Percentiles rank a stretch among this genome's conserved stretches.
Conservation (phyloP, 1,139 yeast genomes). For the Insectozyma bohioensis region DNA sequence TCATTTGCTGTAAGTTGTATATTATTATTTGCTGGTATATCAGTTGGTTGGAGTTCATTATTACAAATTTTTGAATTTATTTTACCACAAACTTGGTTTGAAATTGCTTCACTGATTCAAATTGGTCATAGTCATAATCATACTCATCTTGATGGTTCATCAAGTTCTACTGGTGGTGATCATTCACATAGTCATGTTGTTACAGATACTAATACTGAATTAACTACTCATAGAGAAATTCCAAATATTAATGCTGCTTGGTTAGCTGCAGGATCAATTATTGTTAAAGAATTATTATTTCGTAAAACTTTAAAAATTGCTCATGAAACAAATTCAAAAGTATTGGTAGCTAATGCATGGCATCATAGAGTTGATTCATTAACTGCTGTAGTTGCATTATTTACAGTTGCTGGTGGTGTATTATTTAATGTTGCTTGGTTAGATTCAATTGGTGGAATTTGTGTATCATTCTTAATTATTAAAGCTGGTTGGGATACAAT, state of each 20-base stretch:
- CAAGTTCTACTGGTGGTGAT: slow-evolving; percentile 44
- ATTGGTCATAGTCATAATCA: slow-evolving; percentile 57
- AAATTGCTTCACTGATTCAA: slow-evolving; percentile 45
- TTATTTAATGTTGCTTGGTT: slow-evolving; percentile 76
- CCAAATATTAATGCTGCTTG: slow-evolving; percentile 92
- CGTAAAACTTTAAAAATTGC: slow-evolving; percentile 83
- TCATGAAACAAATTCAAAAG: slow-evolving; percentile 73
- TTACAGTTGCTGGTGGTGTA: slow-evolving; percentile 85
- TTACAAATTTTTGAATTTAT: slow-evolving; percentile 68
- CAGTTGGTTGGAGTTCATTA: slow-evolving; percentile 88
- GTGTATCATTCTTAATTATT: slow-evolving; percentile 78
- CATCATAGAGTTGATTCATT: slow-evolving; percentile 96
- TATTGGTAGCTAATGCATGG: slow-evolving; percentile 96
- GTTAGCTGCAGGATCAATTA: slow-evolving; percentile 88
- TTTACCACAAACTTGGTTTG: slow-evolving; percentile 53
- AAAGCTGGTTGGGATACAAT: slow-evolving; percentile 83
- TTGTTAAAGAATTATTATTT: slow-evolving; percentile 82
- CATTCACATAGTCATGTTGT: slow-evolving; percentile 23
- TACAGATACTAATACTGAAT: slow-evolving; percentile 6
- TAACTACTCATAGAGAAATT: slow-evolving; percentile 27
- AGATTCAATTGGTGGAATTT: slow-evolving; percentile 87
- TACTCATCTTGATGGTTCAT: slow-evolving; percentile 11
- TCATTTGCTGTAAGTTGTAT: slow-evolving; percentile 84
- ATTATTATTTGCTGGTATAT: slow-evolving; percentile 80
- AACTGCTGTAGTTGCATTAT: slow-evolving; percentile 87